Conservation (phyloP, 805 yeast species). For the Sugiyamaella boreocaroliniensis region DNA sequence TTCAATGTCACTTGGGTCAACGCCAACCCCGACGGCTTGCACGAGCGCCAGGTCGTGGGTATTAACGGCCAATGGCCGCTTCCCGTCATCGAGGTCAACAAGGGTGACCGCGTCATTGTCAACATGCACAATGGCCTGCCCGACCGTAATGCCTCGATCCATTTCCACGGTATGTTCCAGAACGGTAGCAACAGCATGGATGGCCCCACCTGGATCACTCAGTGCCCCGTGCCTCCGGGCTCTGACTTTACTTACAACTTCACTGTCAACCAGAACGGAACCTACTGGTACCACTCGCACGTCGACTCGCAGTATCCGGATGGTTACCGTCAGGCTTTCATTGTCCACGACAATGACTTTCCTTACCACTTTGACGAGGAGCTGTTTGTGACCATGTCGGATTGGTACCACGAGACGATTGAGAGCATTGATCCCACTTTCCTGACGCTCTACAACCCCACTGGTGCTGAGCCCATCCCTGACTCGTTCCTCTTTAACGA, state of each 20-base stretch:
- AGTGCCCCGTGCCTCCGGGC: conserved; percentile 88
- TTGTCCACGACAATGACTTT: conserved; percentile 63
- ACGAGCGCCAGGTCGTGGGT: conserved; percentile 47
- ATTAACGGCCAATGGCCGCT: conserved; percentile 75
- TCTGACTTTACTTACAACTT: conserved; percentile 75
- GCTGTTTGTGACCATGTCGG: conserved; percentile 57
- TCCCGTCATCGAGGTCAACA: conserved; percentile 71
- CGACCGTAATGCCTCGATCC: conserved; percentile 67
- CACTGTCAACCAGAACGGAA: conserved; percentile 80
- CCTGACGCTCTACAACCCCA: conserved; percentile 74
- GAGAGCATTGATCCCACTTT: conserved; percentile 47
- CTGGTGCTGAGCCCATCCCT: conserved; percentile 98
- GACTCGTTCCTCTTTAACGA: conserved; percentile 73
- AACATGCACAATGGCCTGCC: conserved; percentile 70
- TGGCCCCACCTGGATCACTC: conserved; percentile 82
- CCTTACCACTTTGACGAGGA: conserved; percentile 65
- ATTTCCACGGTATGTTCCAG: conserved; percentile 92
- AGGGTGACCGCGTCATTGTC: conserved; percentile 71
- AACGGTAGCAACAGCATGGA: conserved; percentile 73
- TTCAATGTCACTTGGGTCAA: conserved; percentile 34
- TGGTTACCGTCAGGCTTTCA: conserved; percentile 55
- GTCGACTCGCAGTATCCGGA: conserved; percentile 86
- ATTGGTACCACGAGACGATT: conserved; percentile 77
- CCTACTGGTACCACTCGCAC: conserved; percentile 98
- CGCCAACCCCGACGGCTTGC: conserved; percentile 53